Base-by-base conservation (phyloP, 1,284 basidiomycete species). In the Serendipita sp. region DNA sequence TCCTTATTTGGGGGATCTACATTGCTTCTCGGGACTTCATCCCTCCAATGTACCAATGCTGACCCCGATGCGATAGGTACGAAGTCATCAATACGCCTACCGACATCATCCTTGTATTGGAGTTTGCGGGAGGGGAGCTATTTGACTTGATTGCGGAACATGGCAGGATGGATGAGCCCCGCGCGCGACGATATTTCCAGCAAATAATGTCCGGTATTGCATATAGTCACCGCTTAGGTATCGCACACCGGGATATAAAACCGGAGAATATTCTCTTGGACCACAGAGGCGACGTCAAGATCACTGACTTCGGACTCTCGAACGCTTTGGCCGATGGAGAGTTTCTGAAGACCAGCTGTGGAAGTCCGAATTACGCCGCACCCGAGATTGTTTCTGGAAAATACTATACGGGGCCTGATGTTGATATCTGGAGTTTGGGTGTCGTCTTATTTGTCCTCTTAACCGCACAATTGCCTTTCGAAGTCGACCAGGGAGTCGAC, bases 381-480 rank as follows among this genome's bases (percentile, higher is more conserved):
- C 93, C 93, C 1, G 93, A 97, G 71, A 93, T 97, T 68, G 95
- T 97, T 68, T 82, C 87, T 26, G 93, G 93, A 13, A 90, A 90
- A 64, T 79, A 94, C 5, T 97, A 97, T 71, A 92, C 91, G 1
- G 93, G 93, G 0, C 93, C 93, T 0, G 93, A 95, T 73, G 94
- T 96, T 69, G 93, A 97, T 69, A 92, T 96, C n/a, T 97, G 93
- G 93, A 92, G 88, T 69, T 90, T 90, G 64, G 93, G 93, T 0
- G 93, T 96, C 38, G 96, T 97, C 69, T 80, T 97, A 63, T 96
- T 93, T 74, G 93, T 96, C 61, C 91, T 97, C 84, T 80, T 97
- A 3, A 93, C 89, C 70, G 93, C 93, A 10, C 79, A 88, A 61
- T 78, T 96, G 45, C 93, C 93, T 0, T 96, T 97, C 71, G 93